A percentile compares a stretch with the other conserved stretches of the same genome.
Conservation (phyloP, 352 stramenopile genomes). For the Thraustochytrium sp. region DNA sequence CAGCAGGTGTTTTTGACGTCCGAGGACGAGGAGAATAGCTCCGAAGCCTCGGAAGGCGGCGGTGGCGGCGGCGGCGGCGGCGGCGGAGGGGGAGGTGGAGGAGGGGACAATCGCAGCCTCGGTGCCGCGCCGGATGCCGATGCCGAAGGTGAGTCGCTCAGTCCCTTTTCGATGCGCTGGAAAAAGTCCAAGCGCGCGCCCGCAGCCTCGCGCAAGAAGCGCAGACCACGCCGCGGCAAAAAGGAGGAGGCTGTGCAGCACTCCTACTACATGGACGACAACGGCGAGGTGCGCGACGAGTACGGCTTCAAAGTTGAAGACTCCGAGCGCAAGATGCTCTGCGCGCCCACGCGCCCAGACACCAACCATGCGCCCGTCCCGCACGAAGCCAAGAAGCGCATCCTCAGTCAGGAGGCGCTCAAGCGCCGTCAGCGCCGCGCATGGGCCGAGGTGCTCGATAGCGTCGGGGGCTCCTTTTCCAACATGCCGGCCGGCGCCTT, state of each 20-base stretch:
- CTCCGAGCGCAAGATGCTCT: not conserved
- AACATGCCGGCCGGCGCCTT: not conserved
- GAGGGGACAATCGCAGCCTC: no score
- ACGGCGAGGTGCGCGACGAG: slow-evolving; percentile 26
- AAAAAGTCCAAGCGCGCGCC: not conserved
- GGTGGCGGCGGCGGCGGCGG: not conserved
- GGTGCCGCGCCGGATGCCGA: not conserved
- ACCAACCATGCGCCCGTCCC: not conserved
- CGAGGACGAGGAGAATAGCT: not conserved
- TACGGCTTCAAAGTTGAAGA: slow-evolving; percentile 24
- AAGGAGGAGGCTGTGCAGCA: not conserved
- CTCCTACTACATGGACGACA: not conserved
- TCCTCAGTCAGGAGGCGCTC: not conserved
- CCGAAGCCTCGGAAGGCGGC: not conserved
- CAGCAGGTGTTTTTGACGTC: slow-evolving; percentile 14
- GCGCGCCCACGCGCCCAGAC: not conserved
- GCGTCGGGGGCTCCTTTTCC: not conserved
- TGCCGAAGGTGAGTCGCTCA: not conserved
- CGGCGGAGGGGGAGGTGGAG: not conserved
- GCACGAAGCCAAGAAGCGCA: slow-evolving; percentile 32
- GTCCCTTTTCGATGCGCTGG: not conserved
- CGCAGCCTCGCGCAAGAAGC: not conserved
- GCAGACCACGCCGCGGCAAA: not conserved
- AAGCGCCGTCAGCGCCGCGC: not conserved
- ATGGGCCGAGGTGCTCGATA: not conserved